phyloP scores from a whole-genome alignment of 1,284 basidiomycete genomes.

The Leccinum pachyderme region DNA sequence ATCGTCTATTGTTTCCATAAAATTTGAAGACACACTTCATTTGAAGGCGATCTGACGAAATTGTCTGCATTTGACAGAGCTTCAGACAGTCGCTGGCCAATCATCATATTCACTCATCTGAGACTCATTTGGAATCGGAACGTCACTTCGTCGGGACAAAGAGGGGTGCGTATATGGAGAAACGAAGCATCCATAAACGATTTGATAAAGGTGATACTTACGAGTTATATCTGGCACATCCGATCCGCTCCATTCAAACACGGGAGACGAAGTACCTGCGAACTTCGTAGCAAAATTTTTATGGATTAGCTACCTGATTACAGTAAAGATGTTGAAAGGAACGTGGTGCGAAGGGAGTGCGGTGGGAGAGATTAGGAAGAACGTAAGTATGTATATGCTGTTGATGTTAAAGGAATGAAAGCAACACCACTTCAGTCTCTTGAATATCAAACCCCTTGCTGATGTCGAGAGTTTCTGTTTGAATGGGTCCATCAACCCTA shows the following conservation, averaged over 20 bases:
- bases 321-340: neutral
- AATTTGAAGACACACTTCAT: slow-evolving; percentile 63
- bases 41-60: slow-evolving; percentile 71
- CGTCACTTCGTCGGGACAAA: slow-evolving; percentile 65
- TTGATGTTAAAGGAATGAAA: slow-evolving; percentile 36
- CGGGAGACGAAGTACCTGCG: slow-evolving; percentile 30
- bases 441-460: slow-evolving; percentile 47
- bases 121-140: slow-evolving; percentile 89
- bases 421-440: slow-evolving; percentile 53
- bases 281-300: slow-evolving; percentile 26
- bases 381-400: neutral
- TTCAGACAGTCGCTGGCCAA: slow-evolving; percentile 41
- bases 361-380: neutral
- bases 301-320: slow-evolving; percentile 18
- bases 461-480: slow-evolving; percentile 38
- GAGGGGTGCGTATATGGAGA: slow-evolving; percentile 53
- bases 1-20: slow-evolving; percentile 79
- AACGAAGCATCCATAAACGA: slow-evolving; percentile 86
- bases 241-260: slow-evolving; percentile 36
- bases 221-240: no score
- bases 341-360: neutral
- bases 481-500: slow-evolving; percentile 40
- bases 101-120: neutral
- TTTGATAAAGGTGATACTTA: slow-evolving; percentile 67
- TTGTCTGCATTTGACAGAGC: no score